Evolutionary conservation across 169 alveolate genomes (phyloP), one percentile per base, ranked within the genome.

Genomic region (Eimeria sp.): DNA sequence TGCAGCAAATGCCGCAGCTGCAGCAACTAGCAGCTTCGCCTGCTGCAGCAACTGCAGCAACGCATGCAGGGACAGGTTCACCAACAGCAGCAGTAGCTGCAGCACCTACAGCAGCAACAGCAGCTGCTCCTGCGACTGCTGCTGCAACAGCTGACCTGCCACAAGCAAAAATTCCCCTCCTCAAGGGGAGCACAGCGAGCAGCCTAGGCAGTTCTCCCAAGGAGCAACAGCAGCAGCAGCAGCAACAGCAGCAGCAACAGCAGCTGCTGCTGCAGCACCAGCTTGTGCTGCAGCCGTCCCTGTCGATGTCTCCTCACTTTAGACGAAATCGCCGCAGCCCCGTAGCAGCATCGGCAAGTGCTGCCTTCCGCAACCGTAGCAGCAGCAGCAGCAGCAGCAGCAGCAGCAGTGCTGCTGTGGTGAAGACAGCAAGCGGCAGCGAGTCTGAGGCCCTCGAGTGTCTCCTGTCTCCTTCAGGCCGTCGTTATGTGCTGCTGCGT

Each of bases 321-420:
- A 80, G 89, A 72, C 89, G 89, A 57, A 80, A 80, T 27, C 89
- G 89, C 72, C 89, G 89, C 72, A 80, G 72, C 57, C 89, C 89
- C 70, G 51, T 70, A 43, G 57, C 47, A 70, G 51, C 70, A 22
- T 6, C 7, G 45, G 43, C 47, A 45, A 27, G 5, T 16, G 72
- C 47, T n/a, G 27, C 72, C n/a, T 14, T n/a, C 63, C 34, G 88
- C 63, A 40, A 45, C 63, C 20, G 67, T 16, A 78, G 65, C 72
- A 49, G 72, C 89, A 80, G 72, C 70, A 80, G 89, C 47, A 80
- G 70, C 89, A 80, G 70, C 86, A 75, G 51, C 58, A 75, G 86
- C 86, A 75, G 86, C 86, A 75, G 61, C 58, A 75, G 58, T 30
- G 61, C 11, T 40, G 27, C 61, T 45, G 16, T 9, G 86, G 58